A percentile compares a stretch with the other conserved stretches of the same genome.
phyloP scores from a whole-genome alignment of 1,284 basidiomycete species.

The Cutaneotrichosporon cutaneum region DNA sequence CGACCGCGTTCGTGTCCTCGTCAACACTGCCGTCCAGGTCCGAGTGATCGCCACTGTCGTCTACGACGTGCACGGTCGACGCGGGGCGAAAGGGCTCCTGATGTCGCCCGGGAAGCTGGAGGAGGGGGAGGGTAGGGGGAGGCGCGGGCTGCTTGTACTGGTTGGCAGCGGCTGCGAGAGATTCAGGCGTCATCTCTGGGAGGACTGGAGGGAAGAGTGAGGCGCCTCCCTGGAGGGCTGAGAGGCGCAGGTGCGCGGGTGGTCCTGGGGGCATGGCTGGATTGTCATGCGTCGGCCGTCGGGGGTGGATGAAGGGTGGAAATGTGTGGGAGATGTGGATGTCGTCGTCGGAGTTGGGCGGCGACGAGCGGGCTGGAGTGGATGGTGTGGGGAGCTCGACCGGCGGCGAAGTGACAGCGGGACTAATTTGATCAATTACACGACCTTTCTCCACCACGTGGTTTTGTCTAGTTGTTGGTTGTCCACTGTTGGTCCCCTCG shows the following conservation, averaged over 20 bases:
- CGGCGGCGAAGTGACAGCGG: neutral
- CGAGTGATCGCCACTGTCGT: constrained; percentile 8
- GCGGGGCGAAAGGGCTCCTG: constrained; percentile 35
- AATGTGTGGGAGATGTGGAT: neutral
- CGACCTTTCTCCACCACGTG: neutral
- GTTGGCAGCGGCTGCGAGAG: constrained; percentile 34
- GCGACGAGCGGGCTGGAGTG: neutral
- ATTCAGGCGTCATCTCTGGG: constrained; percentile 18
- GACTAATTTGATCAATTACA: constrained; percentile 3
- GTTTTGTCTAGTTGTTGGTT: neutral
- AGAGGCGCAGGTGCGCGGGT: constrained; percentile 21
- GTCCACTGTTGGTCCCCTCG: neutral
- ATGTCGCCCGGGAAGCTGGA: constrained; percentile 41
- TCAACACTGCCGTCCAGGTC: constrained; percentile 6
- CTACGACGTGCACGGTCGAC: constrained; percentile 7
- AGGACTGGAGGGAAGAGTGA: constrained; percentile 19
- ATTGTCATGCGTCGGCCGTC: neutral
- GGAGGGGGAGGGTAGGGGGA: constrained; percentile 43
- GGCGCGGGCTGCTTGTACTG: constrained; percentile 47
- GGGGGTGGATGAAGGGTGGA: neutral
- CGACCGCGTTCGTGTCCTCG: constrained; percentile 14
- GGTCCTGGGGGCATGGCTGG: constrained; percentile 14
- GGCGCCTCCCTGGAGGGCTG: constrained; percentile 12
- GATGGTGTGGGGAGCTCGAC: neutral
- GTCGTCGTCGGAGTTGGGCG: neutral